These are phyloP conservation scores for Deuterostichococcus epilithicus DNA, from an alignment of 139 green algal genomes.

Conservation along the genomic window DNA sequence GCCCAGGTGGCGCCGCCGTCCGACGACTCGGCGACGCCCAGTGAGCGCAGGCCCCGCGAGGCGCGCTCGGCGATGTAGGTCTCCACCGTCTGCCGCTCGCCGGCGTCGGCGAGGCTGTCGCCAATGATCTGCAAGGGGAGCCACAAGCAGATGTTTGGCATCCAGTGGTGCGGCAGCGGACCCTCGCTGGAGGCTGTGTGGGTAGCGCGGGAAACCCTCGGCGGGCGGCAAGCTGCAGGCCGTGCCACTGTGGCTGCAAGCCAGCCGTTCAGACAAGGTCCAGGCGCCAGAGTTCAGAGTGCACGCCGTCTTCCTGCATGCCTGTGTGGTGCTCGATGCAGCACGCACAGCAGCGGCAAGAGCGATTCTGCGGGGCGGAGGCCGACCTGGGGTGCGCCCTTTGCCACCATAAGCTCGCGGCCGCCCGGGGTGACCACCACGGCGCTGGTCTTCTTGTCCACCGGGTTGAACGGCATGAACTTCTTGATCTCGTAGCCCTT, in stretches of 20 bases:
- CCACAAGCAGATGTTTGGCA: too few species aligned
- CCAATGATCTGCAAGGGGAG: conserved; percentile 16
- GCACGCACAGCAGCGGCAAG: too few species aligned
- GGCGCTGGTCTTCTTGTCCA: conserved; percentile 41
- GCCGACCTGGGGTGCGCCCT: conserved; percentile 38
- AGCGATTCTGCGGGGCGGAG: background rate
- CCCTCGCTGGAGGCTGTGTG: too few species aligned
- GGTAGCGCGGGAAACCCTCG: too few species aligned
- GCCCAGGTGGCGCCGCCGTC: conserved; percentile 26
- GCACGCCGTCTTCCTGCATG: too few species aligned
- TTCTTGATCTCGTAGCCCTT: conserved; percentile 15
- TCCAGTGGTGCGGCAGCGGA: too few species aligned
- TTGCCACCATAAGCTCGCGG: conserved; percentile 8
- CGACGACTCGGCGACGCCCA: conserved; percentile 29
- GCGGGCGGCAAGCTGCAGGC: too few species aligned
- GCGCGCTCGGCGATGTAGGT: conserved; percentile 35
- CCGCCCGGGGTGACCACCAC: conserved; percentile 7
- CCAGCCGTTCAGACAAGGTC: too few species aligned
- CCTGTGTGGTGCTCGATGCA: too few species aligned
- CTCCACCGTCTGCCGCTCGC: conserved; percentile 9
- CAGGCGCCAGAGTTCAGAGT: too few species aligned
- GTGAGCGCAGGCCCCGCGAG: conserved; percentile 20
- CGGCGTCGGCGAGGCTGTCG: conserved; percentile 16
- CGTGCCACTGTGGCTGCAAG: too few species aligned
- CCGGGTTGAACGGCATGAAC: conserved; percentile 44